Evolutionary conservation across 805 yeast species (phyloP).

Genomic region (Wickerhamomyces hampshirensis): DNA sequence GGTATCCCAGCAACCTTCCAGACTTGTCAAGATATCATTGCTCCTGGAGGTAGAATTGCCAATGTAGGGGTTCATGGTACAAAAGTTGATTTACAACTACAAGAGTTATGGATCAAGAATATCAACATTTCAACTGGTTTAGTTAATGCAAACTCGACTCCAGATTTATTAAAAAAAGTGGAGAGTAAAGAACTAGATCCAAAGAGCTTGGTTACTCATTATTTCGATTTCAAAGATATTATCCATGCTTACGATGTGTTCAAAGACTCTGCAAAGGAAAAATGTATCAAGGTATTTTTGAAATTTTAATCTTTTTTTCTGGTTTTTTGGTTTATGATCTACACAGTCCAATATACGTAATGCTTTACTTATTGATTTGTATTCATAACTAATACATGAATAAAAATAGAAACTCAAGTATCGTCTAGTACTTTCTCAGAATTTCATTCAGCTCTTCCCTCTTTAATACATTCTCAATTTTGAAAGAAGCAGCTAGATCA

Average conservation of each 20-base stretch:
- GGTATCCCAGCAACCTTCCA: slow-evolving; percentile 61
- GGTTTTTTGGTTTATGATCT: too few species aligned
- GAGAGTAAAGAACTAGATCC: slow-evolving; percentile 34
- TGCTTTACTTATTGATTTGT: too few species aligned
- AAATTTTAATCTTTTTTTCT: slow-evolving; percentile 16
- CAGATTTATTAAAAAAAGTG: slow-evolving; percentile 33
- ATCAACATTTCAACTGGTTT: slow-evolving; percentile 43
- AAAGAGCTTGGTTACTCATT: slow-evolving; percentile 52
- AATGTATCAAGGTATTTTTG: slow-evolving; percentile 45
- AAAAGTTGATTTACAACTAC: slow-evolving; percentile 36
- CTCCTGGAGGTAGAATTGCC: slow-evolving; percentile 59
- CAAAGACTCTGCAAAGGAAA: slow-evolving; percentile 44
- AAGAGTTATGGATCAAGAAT: slow-evolving; percentile 43
- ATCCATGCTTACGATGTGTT: slow-evolving; percentile 60
- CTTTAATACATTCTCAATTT: slow-evolving; percentile 39
- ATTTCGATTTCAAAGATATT: slow-evolving; percentile 50
- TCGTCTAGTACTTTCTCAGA: slow-evolving; percentile 11
- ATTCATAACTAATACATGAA: too few species aligned
- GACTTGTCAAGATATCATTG: slow-evolving; percentile 49
- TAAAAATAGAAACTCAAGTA: too few species aligned
- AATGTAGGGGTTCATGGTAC: slow-evolving; percentile 56
- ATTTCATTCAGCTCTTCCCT: slow-evolving; percentile 37
- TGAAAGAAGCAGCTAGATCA: slow-evolving; percentile 46
- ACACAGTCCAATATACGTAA: too few species aligned
- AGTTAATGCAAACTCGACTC: slow-evolving; percentile 43